Base-by-base conservation (phyloP, 768 basidiomycete genomes). In the Rhodotorula sphaerocarpa region DNA sequence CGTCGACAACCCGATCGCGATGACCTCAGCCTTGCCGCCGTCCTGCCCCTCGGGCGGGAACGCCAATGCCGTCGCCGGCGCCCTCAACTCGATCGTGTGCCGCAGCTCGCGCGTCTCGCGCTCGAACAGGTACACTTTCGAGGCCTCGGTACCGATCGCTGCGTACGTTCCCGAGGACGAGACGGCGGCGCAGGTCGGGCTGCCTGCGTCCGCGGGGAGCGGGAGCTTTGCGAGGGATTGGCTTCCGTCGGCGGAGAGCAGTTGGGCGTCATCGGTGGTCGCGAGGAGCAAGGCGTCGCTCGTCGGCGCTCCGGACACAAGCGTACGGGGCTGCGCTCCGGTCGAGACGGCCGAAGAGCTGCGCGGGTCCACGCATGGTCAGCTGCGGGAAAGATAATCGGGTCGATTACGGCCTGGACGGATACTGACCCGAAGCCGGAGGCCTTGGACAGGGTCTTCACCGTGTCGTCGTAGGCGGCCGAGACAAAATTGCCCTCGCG, bases 51-150 rank as follows among this genome's bases (percentile, higher is more conserved):
- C 84, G 0, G 83, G 81, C 0, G 88, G 86, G 76, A 96, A 87
- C 0, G 87, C 82, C 7, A 96, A 74, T 0, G 84, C 83, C 36
- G 84, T 85, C 25, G 95, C 78, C 9, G 82, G 76, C 21, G 83
- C 86, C 66, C 82, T 81, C 5, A 66, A 41, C 42, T 56, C 46
- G 51, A 86, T 85, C 34, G 82, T 82, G 65, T 85, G 83, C 14
- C 87, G 77, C 4, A 81, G 77, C 0, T 75, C 80, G 33, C 72
- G 74, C 72, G 81, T 76, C 61, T 85, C 82, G 84, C 87, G 88
- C 30, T 81, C 76, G 68, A 85, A 82, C 33, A 96, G 75, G 46
- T 81, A 80, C 16, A 93, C 81, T 75, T 87, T 89, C 59, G 80
- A 79, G 72, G 88, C 87, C 83, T 88, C 75, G 34, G 63, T 34